These are phyloP conservation scores for Cylindrodendrum hubeiense DNA, from an alignment of 2,329 filamentous ascomycete genomes.

Conservation along the genomic window DNA sequence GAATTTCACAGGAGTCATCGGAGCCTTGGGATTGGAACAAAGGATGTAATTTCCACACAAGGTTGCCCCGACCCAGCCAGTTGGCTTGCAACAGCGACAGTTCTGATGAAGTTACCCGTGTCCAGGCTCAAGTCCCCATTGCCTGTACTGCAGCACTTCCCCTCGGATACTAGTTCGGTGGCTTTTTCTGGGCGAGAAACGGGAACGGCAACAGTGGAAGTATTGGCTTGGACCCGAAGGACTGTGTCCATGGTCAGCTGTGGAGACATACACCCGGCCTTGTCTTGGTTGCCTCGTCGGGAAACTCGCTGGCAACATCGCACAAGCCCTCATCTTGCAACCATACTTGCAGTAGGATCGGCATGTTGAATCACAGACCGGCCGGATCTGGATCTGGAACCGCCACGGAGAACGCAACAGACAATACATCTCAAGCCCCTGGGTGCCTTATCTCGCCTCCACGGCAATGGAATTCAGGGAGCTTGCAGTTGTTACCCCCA, in stretches of 20 bases:
- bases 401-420: neutral
- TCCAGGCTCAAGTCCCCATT: neutral
- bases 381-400: neutral
- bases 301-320: neutral
- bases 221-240: too few relatives aligned
- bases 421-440: neutral
- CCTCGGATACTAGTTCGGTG: neutral
- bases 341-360: neutral
- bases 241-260: neutral
- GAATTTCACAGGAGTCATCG: neutral
- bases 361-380: neutral
- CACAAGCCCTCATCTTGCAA: neutral
- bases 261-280: neutral
- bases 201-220: too few relatives aligned
- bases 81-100: neutral
- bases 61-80: neutral
- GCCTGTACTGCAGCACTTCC: too few relatives aligned
- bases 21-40: neutral
- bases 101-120: neutral
- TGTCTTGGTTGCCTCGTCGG: neutral
- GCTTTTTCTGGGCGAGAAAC: neutral
- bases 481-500: neutral
- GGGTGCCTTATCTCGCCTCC: neutral
- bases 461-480: neutral
- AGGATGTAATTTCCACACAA: neutral